A percentile compares a stretch with the other conserved stretches of the same genome.
phyloP scores from a whole-genome alignment of 2,329 filamentous ascomycete species.

The Trichoderma aggressivum region DNA sequence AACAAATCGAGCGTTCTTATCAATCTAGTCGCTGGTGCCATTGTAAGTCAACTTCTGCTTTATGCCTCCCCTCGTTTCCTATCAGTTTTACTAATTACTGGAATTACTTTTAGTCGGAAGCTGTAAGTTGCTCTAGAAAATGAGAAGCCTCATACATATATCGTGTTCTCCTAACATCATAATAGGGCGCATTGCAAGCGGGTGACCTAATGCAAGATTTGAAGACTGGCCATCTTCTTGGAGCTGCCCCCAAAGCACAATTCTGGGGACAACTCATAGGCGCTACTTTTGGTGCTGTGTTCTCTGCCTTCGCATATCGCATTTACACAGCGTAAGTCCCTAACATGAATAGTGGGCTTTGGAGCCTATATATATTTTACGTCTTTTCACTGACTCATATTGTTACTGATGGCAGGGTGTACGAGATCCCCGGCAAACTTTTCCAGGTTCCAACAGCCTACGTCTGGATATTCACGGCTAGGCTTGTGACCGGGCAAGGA shows the following conservation, averaged over 20 bases:
- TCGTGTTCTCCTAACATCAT: constrained; percentile 14
- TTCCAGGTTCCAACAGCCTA: constrained; percentile 94
- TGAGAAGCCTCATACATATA: background rate
- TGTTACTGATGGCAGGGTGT: constrained; percentile 56
- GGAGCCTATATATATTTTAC: background rate
- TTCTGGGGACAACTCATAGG: constrained; percentile 97
- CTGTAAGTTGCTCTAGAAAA: constrained; percentile 30
- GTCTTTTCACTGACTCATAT: background rate
- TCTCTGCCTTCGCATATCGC: constrained; percentile 83
- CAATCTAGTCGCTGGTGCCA: constrained; percentile 88
- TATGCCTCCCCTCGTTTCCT: background rate
- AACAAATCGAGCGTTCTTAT: constrained; percentile 87
- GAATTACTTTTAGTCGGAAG: constrained; percentile 35
- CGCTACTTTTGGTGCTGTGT: constrained; percentile 76
- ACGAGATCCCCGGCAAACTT: constrained; percentile 79
- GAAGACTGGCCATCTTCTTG: constrained; percentile 90
- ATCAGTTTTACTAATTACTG: background rate
- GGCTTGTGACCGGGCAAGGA: constrained; percentile 86
- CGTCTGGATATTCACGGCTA: constrained; percentile 96
- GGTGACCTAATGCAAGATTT: constrained; percentile 96
- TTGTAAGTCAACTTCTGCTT: constrained; percentile 43
- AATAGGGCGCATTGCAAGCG: constrained; percentile 75
- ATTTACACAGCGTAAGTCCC: constrained; percentile 66
- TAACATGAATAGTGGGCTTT: too few relatives aligned
- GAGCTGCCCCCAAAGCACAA: constrained; percentile 88